Conservation (phyloP, 805 yeast genomes). For the Candida coquimbonensis region DNA sequence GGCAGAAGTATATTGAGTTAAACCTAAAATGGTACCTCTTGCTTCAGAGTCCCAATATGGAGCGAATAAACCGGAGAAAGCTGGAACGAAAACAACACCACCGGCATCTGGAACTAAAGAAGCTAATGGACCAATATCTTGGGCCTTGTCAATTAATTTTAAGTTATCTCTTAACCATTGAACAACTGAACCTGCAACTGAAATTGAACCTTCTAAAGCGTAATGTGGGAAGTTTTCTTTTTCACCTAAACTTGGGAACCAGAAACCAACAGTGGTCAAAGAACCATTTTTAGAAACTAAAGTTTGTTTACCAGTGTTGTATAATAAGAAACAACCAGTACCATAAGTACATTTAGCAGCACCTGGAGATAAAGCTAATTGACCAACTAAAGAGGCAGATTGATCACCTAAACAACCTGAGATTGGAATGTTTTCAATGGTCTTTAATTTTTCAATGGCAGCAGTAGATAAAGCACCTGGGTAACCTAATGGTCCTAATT, state of each 20-base stretch:
- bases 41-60: slow-evolving; percentile 95
- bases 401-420: slow-evolving; percentile 94
- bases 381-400: slow-evolving; percentile 89
- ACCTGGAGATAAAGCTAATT: slow-evolving; percentile 75
- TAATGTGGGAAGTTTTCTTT: slow-evolving; percentile 56
- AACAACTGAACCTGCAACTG: slow-evolving; percentile 91
- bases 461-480: slow-evolving; percentile 43
- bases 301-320: slow-evolving; percentile 75
- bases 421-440: slow-evolving; percentile 61
- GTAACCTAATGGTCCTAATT: slow-evolving; percentile 43
- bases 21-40: slow-evolving; percentile 87
- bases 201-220: slow-evolving; percentile 92
- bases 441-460: slow-evolving; percentile 41
- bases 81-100: slow-evolving; percentile 93
- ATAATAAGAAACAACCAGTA: slow-evolving; percentile 87
- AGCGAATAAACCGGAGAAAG: slow-evolving; percentile 88
- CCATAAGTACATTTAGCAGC: slow-evolving; percentile 95
- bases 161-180: slow-evolving; percentile 93
- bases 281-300: slow-evolving; percentile 74
- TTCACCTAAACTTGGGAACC: slow-evolving; percentile 63
- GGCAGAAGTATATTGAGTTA: slow-evolving; percentile 88
- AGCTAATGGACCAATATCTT: slow-evolving; percentile 88
- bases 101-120: slow-evolving; percentile 74
- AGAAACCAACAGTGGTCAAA: slow-evolving; percentile 82
- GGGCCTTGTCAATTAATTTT: slow-evolving; percentile 70